Conservation (phyloP, 2,329 filamentous ascomycete species). For the Simplicillium aogashimaense region DNA sequence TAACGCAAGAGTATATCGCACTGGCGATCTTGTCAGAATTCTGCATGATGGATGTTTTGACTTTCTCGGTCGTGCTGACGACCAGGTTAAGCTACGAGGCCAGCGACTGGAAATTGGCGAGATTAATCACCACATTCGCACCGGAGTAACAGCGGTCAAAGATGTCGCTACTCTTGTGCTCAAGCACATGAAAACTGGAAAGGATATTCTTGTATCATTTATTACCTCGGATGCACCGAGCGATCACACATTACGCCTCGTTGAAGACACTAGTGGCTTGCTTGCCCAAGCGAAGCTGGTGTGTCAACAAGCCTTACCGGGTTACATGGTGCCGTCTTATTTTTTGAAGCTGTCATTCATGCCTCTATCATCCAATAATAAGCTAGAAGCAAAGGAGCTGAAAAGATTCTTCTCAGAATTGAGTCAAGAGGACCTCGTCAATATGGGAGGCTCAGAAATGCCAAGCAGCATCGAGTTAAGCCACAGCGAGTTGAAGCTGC, state of each 20-base stretch:
- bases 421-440: constrained; percentile 50
- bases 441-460: constrained; percentile 2
- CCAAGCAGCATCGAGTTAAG: no score
- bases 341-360: constrained; percentile 62
- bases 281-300: constrained; percentile 41
- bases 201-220: constrained; percentile 77
- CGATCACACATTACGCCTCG: constrained; percentile 9
- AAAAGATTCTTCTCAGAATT: constrained; percentile 55
- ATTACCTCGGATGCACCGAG: constrained; percentile 24
- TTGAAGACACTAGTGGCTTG: constrained; percentile 24
- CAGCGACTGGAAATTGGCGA: constrained; percentile 85
- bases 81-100: constrained; percentile 85
- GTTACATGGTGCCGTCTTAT: constrained; percentile 88
- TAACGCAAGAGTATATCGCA: constrained; percentile 65
- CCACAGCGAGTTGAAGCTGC: no score
- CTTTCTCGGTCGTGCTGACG: constrained; percentile 79
- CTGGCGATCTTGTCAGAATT: constrained; percentile 78
- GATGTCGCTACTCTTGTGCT: constrained; percentile 70
- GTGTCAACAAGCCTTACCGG: constrained; percentile 62
- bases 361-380: constrained; percentile 82
- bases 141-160: constrained; percentile 42
- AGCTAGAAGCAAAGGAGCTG: constrained; percentile 66
- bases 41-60: constrained; percentile 74
- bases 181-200: constrained; percentile 61
- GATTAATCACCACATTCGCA: constrained; percentile 74